Percentiles rank a stretch among this genome's conserved stretches.
Evolutionary conservation across 257 asterid genomes (phyloP).

Genomic region (Solanum chiquidenum): DNA sequence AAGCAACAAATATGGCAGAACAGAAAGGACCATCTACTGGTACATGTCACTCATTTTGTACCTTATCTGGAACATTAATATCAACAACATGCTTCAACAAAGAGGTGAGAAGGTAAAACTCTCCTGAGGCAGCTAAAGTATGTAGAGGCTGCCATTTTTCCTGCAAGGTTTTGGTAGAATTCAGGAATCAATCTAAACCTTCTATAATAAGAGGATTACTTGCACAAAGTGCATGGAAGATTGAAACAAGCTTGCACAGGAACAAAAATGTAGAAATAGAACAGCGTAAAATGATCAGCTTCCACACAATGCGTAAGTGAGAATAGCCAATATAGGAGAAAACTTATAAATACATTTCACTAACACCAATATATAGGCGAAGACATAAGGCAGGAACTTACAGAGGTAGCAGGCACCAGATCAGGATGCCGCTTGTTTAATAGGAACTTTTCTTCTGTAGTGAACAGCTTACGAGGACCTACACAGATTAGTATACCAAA

Average conservation of each 20-base stretch:
- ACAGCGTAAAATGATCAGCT: neutral
- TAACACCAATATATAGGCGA: neutral
- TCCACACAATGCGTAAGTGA: neutral
- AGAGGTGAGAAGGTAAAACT: conserved; percentile 57
- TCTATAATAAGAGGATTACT: neutral
- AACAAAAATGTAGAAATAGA: neutral
- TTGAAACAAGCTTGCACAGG: neutral
- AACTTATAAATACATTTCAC: neutral
- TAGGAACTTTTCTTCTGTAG: conserved; percentile 61
- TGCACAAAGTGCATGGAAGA: neutral
- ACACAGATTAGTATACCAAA: conserved; percentile 10
- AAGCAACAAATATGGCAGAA: neutral
- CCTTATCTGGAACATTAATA: conserved; percentile 70
- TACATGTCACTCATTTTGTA: conserved; percentile 10
- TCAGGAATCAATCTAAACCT: conserved; percentile 8
- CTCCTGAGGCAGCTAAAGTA: conserved; percentile 86
- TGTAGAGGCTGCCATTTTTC: conserved; percentile 93
- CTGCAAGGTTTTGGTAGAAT: conserved; percentile 20
- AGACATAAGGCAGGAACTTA: conserved; percentile 20
- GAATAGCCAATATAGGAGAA: neutral
- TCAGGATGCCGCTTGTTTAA: conserved; percentile 68
- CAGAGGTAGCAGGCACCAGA: conserved; percentile 66
- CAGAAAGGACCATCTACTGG: neutral
- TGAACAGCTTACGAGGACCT: conserved; percentile 64
- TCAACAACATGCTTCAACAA: conserved; percentile 66